Percentiles rank a stretch among this genome's conserved stretches.
These are phyloP conservation scores for Dovyalis caffra DNA, from an alignment of 345 rosid species.

Conservation along the genomic window DNA sequence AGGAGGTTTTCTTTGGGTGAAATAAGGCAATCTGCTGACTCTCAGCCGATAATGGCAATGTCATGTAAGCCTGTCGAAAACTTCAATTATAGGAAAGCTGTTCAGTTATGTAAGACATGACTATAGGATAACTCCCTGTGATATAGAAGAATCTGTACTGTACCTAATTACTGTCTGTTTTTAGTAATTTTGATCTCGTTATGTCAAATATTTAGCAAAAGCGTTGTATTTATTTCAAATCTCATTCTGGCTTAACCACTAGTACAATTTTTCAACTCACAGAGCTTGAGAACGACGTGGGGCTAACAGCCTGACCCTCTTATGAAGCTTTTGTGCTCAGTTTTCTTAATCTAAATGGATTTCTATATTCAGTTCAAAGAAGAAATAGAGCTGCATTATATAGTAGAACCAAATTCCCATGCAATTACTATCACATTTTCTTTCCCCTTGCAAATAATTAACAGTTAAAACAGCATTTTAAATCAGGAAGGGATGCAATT, in stretches of 20 bases:
- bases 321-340: neutral
- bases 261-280: too few relatives aligned
- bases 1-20: constrained; percentile 24
- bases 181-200: neutral
- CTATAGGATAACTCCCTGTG: neutral
- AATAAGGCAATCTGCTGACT: constrained; percentile 15
- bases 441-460: neutral
- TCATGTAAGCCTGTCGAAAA: neutral
- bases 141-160: constrained; percentile 3
- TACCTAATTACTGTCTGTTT: neutral
- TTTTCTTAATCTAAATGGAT: too few relatives aligned
- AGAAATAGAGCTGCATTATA: neutral
- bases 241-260: too few relatives aligned
- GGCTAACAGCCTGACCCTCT: neutral
- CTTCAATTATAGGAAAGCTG: constrained; percentile 8
- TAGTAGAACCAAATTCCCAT: neutral
- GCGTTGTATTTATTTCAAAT: neutral
- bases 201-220: neutral
- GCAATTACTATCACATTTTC: neutral
- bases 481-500: neutral
- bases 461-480: neutral
- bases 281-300: neutral
- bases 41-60: neutral
- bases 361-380: neutral
- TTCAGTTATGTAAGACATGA: constrained; percentile 9